Conservation (phyloP, 257 asterid genomes). For the Asclepias syriaca region DNA sequence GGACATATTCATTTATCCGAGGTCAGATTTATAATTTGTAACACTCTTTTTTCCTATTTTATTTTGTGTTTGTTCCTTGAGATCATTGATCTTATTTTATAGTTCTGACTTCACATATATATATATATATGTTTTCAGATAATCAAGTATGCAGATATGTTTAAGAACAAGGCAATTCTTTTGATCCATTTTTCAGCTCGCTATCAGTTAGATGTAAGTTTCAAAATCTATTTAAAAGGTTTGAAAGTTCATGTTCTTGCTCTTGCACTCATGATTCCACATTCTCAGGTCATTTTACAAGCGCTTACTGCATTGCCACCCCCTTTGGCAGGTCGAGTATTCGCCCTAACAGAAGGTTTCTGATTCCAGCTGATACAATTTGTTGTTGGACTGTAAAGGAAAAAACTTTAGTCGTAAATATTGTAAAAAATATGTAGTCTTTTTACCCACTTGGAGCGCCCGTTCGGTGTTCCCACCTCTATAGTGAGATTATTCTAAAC, state of each 20-base stretch:
- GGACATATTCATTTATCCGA: slow-evolving; percentile 96
- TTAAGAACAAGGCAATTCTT: slow-evolving; percentile 87
- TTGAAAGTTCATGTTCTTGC: neutral
- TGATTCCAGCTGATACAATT: slow-evolving; percentile 15
- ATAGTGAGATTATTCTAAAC: no score
- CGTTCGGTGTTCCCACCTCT: no score
- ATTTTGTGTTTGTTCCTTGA: neutral
- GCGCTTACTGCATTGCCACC: slow-evolving; percentile 66
- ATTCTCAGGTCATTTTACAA: slow-evolving; percentile 60
- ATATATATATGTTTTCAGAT: slow-evolving; percentile 36
- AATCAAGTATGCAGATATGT: slow-evolving; percentile 51
- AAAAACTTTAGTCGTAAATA: no score
- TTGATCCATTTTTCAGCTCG: slow-evolving; percentile 98
- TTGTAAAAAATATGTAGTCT: no score
- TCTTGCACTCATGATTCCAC: neutral
- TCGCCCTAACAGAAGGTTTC: slow-evolving; percentile 79
- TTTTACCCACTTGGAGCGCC: no score
- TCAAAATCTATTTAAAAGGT: no score
- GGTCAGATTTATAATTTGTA: slow-evolving; percentile 33
- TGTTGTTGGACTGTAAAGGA: neutral
- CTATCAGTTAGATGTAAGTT: slow-evolving; percentile 71
- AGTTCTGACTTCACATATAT: slow-evolving; percentile 1
- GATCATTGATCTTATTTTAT: neutral
- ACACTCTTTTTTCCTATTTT: neutral
- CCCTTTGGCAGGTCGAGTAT: slow-evolving; percentile 78